Base-by-base conservation (phyloP, 176 grass and related monocot species). In the Paspalum notatum region DNA sequence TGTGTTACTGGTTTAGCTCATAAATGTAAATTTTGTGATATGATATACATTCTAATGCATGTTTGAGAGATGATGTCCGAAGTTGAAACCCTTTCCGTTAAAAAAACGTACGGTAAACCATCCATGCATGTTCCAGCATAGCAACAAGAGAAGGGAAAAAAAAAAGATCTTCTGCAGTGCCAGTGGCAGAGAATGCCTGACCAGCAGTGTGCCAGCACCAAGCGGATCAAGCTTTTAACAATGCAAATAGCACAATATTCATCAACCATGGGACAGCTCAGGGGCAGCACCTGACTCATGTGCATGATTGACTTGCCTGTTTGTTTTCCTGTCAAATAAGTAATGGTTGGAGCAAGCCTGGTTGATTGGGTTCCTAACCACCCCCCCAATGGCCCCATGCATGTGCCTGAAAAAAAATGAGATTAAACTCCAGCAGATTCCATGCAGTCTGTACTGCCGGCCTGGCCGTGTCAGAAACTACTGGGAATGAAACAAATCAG, bases 261-360 rank as follows among this genome's bases (percentile, higher is more conserved):
- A 44, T 43, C 38, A 47, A 6, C 65, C 20, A 21, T 58, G 45
- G 87, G 80, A 82, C 79, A 82, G 72, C 82, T 85, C 48, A 76
- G 39, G 40, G 43, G 46, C 54, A 75, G 70, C 62, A 76, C 82
- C 42, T 89, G 87, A 56, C 69, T 71, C 48, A 68, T 80, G 71
- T 62, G 25, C 72, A 81, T 81, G 74, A 77, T 81, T 85, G 76
- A 89, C 71, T 71, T 15, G 69, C 57, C 71, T 77, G n/a, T 18
- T 79, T 84, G 43, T 43, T 72, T 75, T 80, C 26, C 62, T 56
- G 45, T 47, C 40, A 74, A 17, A 83, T 77, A 72, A 37, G 25
- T 42, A 79, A 79, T 84, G 57, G 61, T 21, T 56, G n/a, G 58
- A 58, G 15, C 48, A 71, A 75, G 27, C 11, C n/a, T 49, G 22